Evolutionary conservation across 768 basidiomycete genomes (phyloP).

Genomic region (Naganishia friedmannii): DNA sequence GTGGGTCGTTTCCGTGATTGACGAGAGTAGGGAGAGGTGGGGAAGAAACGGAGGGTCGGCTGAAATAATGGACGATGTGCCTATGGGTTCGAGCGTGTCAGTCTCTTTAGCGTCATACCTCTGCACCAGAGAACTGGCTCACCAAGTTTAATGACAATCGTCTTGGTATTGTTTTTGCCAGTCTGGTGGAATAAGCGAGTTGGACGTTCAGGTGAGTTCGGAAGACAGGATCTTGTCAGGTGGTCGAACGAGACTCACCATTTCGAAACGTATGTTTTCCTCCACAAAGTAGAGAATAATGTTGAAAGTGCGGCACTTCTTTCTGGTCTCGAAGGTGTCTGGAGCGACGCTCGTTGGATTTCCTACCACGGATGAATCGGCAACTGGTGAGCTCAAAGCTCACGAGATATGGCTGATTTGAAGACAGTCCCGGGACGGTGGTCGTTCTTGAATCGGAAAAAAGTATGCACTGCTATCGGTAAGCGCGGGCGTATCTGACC

Average conservation of each 20-base stretch:
- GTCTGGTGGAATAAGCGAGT: background rate
- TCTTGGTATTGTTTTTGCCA: slow-evolving; percentile 44
- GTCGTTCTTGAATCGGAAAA: background rate
- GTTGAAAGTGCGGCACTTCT: background rate
- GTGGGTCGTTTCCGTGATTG: slow-evolving; percentile 85
- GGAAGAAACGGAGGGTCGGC: slow-evolving; percentile 83
- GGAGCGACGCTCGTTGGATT: background rate
- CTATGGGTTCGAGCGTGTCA: slow-evolving; percentile 53
- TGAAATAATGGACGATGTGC: slow-evolving; percentile 94
- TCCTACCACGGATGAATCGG: too few species aligned
- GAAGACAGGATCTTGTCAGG: background rate
- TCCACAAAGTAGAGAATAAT: background rate
- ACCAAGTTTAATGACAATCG: slow-evolving; percentile 86
- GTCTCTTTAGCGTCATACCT: background rate
- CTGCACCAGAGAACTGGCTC: slow-evolving; percentile 25
- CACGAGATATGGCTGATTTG: background rate
- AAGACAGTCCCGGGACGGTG: background rate
- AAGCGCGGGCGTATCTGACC: background rate
- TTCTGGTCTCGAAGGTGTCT: background rate
- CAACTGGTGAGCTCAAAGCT: background rate
- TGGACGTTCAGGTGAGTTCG: background rate
- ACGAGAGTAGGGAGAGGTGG: slow-evolving; percentile 81
- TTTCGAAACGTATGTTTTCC: background rate
- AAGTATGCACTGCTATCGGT: background rate
- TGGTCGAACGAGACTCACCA: background rate